These are phyloP conservation scores for Babesia caballi DNA, from an alignment of 169 alveolate genomes.

Conservation along the genomic window DNA sequence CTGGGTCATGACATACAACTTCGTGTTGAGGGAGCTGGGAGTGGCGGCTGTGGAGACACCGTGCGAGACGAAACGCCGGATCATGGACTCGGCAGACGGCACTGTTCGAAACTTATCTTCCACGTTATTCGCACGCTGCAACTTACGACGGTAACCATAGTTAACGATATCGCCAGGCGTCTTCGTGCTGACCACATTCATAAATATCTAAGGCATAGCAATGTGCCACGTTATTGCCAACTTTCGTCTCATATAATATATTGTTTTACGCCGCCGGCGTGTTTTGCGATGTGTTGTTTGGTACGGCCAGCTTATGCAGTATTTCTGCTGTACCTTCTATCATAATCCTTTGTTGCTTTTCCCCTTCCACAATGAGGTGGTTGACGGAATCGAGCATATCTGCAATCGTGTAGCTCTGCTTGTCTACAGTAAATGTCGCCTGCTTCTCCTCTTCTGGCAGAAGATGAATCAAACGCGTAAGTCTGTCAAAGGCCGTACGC, in stretches of 20 bases:
- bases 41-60: too few species aligned
- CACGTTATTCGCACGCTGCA: too few species aligned
- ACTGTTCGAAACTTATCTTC: too few species aligned
- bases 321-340: constrained; percentile 37
- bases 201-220: too few species aligned
- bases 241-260: neutral
- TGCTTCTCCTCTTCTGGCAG: constrained; percentile 23
- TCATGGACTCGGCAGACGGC: too few species aligned
- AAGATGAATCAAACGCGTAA: constrained; percentile 20
- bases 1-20: too few species aligned
- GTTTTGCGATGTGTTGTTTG: constrained; percentile 6
- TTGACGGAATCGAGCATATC: constrained; percentile 31
- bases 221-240: too few species aligned
- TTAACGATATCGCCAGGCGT: too few species aligned
- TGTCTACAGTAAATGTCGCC: constrained; percentile 24
- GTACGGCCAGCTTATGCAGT: constrained; percentile 30
- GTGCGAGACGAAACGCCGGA: too few species aligned
- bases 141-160: too few species aligned
- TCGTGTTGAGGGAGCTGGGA: too few species aligned
- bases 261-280: neutral
- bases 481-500: constrained; percentile 9
- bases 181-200: too few species aligned
- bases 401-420: constrained; percentile 30
- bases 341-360: constrained; percentile 31
- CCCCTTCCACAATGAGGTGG: constrained; percentile 38